A percentile compares a stretch with the other conserved stretches of the same genome.
Evolutionary conservation across 1,139 yeast species (phyloP).

Genomic region (Torulaspora globosa): DNA sequence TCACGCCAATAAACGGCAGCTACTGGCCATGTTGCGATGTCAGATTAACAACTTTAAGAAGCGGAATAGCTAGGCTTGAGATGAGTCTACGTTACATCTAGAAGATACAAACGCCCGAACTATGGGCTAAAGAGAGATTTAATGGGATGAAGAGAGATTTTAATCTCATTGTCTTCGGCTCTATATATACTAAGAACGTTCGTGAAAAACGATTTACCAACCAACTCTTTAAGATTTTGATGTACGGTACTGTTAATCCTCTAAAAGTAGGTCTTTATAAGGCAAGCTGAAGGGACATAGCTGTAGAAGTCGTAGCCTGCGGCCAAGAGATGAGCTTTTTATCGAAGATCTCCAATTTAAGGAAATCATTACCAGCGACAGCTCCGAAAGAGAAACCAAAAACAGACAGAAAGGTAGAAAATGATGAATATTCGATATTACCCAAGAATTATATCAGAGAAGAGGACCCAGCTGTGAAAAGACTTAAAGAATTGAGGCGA

Average conservation of each 20-base stretch:
- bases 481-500: conserved; percentile 62
- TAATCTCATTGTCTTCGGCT: too few relatives aligned
- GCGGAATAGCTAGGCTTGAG: not conserved
- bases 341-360: conserved; percentile 17
- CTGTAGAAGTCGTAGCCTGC: not conserved
- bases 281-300: not conserved
- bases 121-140: not conserved
- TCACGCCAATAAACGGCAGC: not conserved
- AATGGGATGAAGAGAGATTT: too few relatives aligned
- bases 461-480: conserved; percentile 46
- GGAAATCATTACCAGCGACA: conserved; percentile 14
- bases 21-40: not conserved
- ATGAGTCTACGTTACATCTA: not conserved
- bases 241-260: not conserved
- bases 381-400: conserved; percentile 6
- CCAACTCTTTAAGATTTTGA: not conserved
- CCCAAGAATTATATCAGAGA: conserved; percentile 34
- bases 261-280: not conserved
- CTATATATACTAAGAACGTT: not conserved
- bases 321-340: conserved; percentile 16
- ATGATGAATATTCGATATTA: conserved; percentile 20
- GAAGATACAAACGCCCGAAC: not conserved
- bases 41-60: not conserved
- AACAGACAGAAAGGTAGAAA: conserved; percentile 1
- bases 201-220: not conserved